Evolutionary conservation across 805 yeast genomes (phyloP), one percentile per base, ranked within the genome.

Genomic region (Candida vaughaniae): DNA sequence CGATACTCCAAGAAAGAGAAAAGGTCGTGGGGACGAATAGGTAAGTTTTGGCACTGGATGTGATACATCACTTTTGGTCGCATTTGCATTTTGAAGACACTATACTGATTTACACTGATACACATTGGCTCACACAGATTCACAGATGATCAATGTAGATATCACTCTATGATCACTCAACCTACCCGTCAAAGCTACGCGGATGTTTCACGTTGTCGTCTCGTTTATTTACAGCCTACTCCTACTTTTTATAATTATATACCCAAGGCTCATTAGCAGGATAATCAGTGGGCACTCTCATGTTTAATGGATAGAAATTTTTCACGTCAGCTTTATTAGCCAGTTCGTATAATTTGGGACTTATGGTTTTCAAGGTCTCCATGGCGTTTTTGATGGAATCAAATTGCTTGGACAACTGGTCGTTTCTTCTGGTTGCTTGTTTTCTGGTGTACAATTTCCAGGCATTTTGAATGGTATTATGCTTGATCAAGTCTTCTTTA

Each of bases 251-350:
- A 42, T 51, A 62, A 45, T 79, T 76, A 51, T 76, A 75, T 39
- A 80, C 78, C 97, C 97, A 90, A 14, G 85, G 70, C 42, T 75
- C 73, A 52, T 77, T 78, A 14, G 97, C 85, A 10, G 99, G 99
- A 43, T 70, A 86, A 38, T 89, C 91, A 1, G 95, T 84, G 15
- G 99, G 99, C 7, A 86, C 79, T 54, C 93, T 78, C 58, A 87
- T 58, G 53, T 91, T 96, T 50, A 85, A 64, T 4, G 95, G 91
- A 59, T 86, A 89, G 51, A 88, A 39, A 18, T 48, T 48, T 34
- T 49, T 47, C 16, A 33, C 69, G 48, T 76, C 75, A 35, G 70
- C 71, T 29, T 60, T 59, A 49, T 78, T 81, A 8, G 96, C 95
- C 22, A 67, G 68, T 36, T 69, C 73, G 49, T 69, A 89, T 35